These are phyloP conservation scores for Auricularia sp. DNA, from an alignment of 768 basidiomycete genomes.

Conservation along the genomic window DNA sequence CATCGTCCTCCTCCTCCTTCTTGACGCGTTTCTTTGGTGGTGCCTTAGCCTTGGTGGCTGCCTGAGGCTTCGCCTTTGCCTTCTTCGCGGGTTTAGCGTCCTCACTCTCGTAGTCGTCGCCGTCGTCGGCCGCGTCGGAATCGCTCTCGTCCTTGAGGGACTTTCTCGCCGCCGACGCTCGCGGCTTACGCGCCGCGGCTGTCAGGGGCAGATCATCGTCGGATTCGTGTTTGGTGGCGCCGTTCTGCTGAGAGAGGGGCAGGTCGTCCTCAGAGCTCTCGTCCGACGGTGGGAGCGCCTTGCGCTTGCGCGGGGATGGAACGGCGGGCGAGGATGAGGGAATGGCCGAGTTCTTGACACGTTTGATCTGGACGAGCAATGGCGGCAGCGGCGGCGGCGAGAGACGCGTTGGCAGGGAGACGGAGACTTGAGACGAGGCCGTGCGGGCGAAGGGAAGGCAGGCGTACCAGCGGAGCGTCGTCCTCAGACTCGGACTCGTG, in stretches of 20 bases:
- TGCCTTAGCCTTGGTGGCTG: slow-evolving; percentile 38
- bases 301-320: neutral
- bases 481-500: slow-evolving; percentile 31
- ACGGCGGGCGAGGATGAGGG: neutral
- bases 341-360: neutral
- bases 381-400: neutral
- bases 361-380: neutral
- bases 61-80: slow-evolving; percentile 10
- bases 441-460: slow-evolving; percentile 11
- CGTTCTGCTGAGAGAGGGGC: neutral
- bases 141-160: slow-evolving; percentile 24
- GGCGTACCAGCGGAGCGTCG: slow-evolving; percentile 58
- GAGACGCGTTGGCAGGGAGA: neutral
- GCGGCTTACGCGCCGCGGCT: slow-evolving; percentile 43
- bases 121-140: slow-evolving; percentile 24
- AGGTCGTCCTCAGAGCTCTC: neutral
- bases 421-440: neutral
- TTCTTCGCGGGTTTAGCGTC: slow-evolving; percentile 31
- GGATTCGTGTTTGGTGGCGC: slow-evolving; percentile 32
- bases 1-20: slow-evolving; percentile 19
- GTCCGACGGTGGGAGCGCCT: neutral
- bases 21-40: slow-evolving; percentile 56
- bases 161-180: slow-evolving; percentile 27
- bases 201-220: slow-evolving; percentile 59
- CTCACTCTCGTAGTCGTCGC: slow-evolving; percentile 34